Base-by-base conservation (phyloP, 2,329 filamentous ascomycete species). In the Hirsutella thompsonii region DNA sequence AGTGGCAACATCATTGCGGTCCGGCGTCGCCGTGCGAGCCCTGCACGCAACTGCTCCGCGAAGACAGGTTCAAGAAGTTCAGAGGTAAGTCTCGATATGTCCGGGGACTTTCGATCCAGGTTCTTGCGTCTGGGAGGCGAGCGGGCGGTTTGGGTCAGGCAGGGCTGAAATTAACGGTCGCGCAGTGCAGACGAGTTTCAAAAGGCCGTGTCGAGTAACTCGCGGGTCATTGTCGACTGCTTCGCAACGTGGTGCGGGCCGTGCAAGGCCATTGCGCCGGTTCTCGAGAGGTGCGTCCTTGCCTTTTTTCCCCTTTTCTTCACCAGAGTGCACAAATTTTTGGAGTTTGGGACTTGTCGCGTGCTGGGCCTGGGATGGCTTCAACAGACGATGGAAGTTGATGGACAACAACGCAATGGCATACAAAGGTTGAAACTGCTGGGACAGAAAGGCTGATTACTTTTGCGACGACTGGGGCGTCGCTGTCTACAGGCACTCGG, bases 161-260 rank as follows among this genome's bases (percentile, higher is more conserved):
- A n/a, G n/a, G n/a, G n/a, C n/a, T n/a, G n/a, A n/a, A n/a, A n/a
- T n/a, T 26, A 49, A 14, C 4, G 47, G 23, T 26, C 6, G 6
- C 11, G 23, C 23, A 84, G 79, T 49, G 74, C 70, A 56, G 55
- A 64, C 20, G 74, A 79, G 23, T 88, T 76, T 61, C 59, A 74
- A 42, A 54, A 60, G 26, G 72, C 72, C 43, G 52, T 81, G 44
- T 58, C 66, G 42, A 55, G 66, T 52, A 50, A 57, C 42, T 63
- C 77, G 55, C 70, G 70, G 40, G 74, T 94, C 52, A 67, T 95
- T 46, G 68, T 96, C 55, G 90, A 96, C 69, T 88, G 79, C 68
- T 88, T 83, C 63, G 89, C 89, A 42, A 78, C 70, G 47, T 95
- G 89, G 89, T 95, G 89, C 70, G 87, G 86, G 46, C 89, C 89